phyloP scores from a whole-genome alignment of 2,329 filamentous ascomycete genomes.

The Scleromitrula shiraiana region DNA sequence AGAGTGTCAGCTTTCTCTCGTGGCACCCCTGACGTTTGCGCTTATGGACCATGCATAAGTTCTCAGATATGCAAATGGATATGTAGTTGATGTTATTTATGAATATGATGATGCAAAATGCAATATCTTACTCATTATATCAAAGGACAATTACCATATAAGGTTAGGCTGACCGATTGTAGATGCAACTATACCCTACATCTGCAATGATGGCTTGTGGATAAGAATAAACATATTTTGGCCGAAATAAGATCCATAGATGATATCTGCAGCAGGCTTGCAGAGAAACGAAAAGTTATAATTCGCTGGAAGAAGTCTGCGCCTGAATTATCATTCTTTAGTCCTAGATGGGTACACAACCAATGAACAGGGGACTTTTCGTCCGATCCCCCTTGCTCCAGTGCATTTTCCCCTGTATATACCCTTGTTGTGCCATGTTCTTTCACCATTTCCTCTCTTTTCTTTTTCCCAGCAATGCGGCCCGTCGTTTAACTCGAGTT shows the following conservation, averaged over 20 bases:
- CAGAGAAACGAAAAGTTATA: not conserved
- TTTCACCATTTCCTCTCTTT: not conserved
- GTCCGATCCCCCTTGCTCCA: constrained; percentile 6
- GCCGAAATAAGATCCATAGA: constrained; percentile 1
- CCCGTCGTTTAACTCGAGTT: constrained; percentile 2
- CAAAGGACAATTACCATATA: not conserved
- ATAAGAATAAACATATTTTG: constrained; percentile 8
- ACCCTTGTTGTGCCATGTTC: constrained; percentile 5
- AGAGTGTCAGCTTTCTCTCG: constrained; percentile 9
- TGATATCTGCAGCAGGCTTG: constrained; percentile 4
- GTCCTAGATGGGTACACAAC: constrained; percentile 4
- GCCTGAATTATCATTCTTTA: constrained; percentile 1
- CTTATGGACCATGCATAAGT: constrained; percentile 6
- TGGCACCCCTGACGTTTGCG: constrained; percentile 11
- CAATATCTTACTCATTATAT: constrained; percentile 3
- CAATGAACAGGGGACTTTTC: constrained; percentile 9
- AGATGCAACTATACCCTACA: constrained; percentile 4
- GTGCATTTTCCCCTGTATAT: constrained; percentile 3
- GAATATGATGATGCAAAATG: constrained; percentile 9
- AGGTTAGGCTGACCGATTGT: constrained; percentile 5
- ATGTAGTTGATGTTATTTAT: constrained; percentile 8
- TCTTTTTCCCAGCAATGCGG: constrained; percentile 5
- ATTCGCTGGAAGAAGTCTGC: constrained; percentile 8
- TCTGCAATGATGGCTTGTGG: constrained; percentile 1
- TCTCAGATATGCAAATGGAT: constrained; percentile 2